These are phyloP conservation scores for Phoma sp. DNA, from an alignment of 2,329 filamentous ascomycete species.

Conservation along the genomic window DNA sequence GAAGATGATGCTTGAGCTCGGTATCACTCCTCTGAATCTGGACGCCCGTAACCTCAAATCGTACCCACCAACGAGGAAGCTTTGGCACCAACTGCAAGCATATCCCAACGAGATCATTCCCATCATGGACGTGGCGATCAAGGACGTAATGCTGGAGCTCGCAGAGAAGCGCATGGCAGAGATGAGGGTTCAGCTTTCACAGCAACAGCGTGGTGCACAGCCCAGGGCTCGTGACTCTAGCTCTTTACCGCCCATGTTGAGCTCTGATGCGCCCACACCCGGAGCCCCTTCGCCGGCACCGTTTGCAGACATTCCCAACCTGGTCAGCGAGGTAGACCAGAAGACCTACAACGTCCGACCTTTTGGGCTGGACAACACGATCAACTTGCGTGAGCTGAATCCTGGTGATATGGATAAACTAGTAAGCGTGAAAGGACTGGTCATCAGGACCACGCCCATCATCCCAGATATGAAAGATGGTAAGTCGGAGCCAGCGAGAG, in stretches of 20 bases:
- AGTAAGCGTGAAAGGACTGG: constrained; percentile 91
- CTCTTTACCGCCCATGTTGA: constrained; percentile 78
- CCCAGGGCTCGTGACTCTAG: constrained; percentile 60
- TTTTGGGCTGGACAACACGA: constrained; percentile 83
- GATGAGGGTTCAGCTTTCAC: constrained; percentile 64
- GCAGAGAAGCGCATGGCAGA: constrained; percentile 79
- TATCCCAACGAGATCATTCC: constrained; percentile 97
- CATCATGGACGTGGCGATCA: constrained; percentile 92
- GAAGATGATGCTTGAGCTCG: constrained; percentile 88
- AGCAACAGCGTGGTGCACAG: constrained; percentile 58
- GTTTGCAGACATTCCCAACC: constrained; percentile 67
- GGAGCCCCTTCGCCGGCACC: constrained; percentile 42
- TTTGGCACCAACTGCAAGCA: constrained; percentile 93
- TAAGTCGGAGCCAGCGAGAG: constrained; percentile 30
- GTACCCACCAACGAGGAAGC: constrained; percentile 88
- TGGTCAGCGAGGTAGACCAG: constrained; percentile 77
- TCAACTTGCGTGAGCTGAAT: constrained; percentile 93
- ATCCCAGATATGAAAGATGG: constrained; percentile 98
- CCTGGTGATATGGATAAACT: constrained; percentile 97
- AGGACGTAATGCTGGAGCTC: constrained; percentile 91
- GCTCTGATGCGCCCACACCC: constrained; percentile 71
- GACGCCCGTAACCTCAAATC: constrained; percentile 89
- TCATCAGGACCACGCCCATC: constrained; percentile 93
- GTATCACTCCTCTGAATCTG: constrained; percentile 82
- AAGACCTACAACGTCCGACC: constrained; percentile 86